phyloP scores from a whole-genome alignment of 352 stramenopile species.

The Nothophytophthora sp. region DNA sequence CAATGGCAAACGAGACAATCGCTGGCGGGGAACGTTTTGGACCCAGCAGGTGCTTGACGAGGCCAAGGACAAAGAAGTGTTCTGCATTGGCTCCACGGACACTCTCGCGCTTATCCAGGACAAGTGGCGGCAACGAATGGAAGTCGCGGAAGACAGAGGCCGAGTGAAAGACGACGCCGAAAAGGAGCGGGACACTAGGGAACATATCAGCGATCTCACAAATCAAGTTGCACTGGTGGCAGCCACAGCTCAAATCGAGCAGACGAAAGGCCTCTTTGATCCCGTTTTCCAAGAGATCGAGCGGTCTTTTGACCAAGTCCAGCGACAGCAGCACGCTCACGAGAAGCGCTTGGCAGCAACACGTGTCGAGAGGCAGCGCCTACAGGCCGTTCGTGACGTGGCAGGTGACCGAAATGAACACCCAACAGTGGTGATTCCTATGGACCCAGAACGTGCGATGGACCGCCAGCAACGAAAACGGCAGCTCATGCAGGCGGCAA shows the following conservation, averaged over 20 bases:
- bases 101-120: conserved; percentile 51
- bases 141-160: conserved; percentile 6
- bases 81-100: conserved; percentile 53
- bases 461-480: conserved; percentile 36
- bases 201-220: conserved; percentile 35
- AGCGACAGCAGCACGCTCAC: conserved; percentile 31
- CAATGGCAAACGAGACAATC: conserved; percentile 63
- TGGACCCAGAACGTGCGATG: conserved; percentile 4
- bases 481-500: conserved; percentile 36
- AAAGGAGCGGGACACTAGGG: conserved; percentile 21
- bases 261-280: conserved; percentile 63
- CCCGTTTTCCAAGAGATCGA: conserved; percentile 64
- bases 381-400: background rate
- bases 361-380: conserved; percentile 1
- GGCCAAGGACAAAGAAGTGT: conserved; percentile 48
- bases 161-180: conserved; percentile 21
- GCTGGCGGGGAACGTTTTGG: conserved; percentile 55
- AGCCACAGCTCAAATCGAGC: conserved; percentile 54
- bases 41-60: conserved; percentile 44
- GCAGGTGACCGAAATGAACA: conserved; percentile 1
- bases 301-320: conserved; percentile 38
- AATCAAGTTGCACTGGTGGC: conserved; percentile 48
- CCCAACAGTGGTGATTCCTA: background rate
- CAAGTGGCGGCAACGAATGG: conserved; percentile 40
- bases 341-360: conserved; percentile 8